Conservation (phyloP, 352 stramenopile species). For the Phytophthora pinifolia region DNA sequence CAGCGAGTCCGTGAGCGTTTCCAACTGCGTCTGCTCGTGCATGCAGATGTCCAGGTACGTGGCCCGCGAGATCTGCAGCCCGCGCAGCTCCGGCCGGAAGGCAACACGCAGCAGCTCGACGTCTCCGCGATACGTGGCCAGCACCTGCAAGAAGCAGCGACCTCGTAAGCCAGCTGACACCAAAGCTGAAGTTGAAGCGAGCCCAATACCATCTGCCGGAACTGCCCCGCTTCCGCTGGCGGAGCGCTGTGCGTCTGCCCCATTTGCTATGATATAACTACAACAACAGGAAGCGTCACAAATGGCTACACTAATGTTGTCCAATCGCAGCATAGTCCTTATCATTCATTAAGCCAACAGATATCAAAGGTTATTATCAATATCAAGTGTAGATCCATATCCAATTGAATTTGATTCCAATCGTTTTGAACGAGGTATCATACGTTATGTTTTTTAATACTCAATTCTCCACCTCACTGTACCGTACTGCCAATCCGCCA, state of each 20-base stretch:
- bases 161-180: background rate
- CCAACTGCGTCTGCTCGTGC: constrained; percentile 54
- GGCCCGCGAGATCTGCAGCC: constrained; percentile 70
- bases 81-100: constrained; percentile 48
- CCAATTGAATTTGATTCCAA: too few species aligned
- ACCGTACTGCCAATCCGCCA: background rate
- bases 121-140: constrained; percentile 54
- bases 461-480: background rate
- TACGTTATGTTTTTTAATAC: too few species aligned
- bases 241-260: constrained; percentile 64
- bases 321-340: too few species aligned
- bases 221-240: constrained; percentile 47
- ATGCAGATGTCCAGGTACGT: constrained; percentile 79
- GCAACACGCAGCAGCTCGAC: constrained; percentile 37
- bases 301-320: background rate
- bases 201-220: constrained; percentile 51
- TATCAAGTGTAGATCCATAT: too few species aligned
- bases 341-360: too few species aligned
- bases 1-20: constrained; percentile 59
- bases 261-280: constrained; percentile 21
- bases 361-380: too few species aligned
- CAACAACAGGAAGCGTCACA: constrained; percentile 1
- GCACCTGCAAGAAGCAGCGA: constrained; percentile 29
- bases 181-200: background rate
- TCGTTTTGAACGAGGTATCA: too few species aligned